Base-by-base conservation (phyloP, 2,329 filamentous ascomycete genomes). In the Aspergillus eucalypticola region DNA sequence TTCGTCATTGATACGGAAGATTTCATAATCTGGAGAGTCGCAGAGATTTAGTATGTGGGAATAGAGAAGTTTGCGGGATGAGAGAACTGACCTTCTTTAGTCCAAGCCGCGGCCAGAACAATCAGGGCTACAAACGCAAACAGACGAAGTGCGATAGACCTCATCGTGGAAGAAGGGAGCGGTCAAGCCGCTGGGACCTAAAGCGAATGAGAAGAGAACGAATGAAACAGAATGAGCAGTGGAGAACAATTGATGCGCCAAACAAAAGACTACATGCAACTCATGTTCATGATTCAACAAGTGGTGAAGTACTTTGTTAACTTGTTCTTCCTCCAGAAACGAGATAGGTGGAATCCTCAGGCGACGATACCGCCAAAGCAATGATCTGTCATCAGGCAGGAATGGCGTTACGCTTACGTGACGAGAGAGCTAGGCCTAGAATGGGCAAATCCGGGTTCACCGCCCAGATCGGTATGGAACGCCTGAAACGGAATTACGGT, bases 1-100 rank as follows among this genome's bases (percentile, higher is more conserved):
- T 75, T 98, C 95, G 79, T 97, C 92, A 72, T 89, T 89, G 64
- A 99, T 84, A 69, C 92, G 90, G 82, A 99, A 99, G 81, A 99
- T 98, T 80, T 99, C 95, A 74, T 96, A 92, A 79, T 99, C 95
- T 96, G 63, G 44, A 38, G 13, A 46, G 52, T 42, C 27, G 54
- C 61, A 41, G 35, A 60, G 23, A 2, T 6, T 50, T 54, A 56
- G 39, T 42, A 39, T 19, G 29, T 17, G 8, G 6, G n/a, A 41
- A 6, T 39, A n/a, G 19, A 29, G 35, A 48, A 23, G 46, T 56
- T 25, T 27, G 15, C 58, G 44, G 54, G 17, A 44, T 35, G 13
- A 11, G 6, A 52, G 19, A 17, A 68, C 78, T n/a, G 35, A 90
- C 91, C 91, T 84, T 96, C 91, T 78, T 95, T 95, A 59, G 86